Evolutionary conservation across 352 stramenopile species (phyloP).

Genomic region (Elongisporangium undulatum): DNA sequence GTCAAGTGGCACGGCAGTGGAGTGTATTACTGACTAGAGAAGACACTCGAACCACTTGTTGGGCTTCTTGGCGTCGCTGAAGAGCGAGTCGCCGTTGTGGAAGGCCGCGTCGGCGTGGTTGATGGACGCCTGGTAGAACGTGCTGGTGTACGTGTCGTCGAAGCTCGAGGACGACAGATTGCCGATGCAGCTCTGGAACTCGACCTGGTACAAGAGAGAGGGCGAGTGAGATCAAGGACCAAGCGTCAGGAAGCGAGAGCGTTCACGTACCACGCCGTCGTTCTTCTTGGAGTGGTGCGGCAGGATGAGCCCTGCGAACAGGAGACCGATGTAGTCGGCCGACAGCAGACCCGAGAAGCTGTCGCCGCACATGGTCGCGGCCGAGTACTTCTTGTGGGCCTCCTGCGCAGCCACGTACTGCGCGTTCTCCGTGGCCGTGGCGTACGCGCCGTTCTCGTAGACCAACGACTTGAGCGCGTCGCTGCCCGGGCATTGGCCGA

Average conservation of each 20-base stretch:
- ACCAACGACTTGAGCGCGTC: conserved; percentile 25
- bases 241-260: background rate
- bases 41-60: conserved; percentile 60
- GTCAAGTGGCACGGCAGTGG: background rate
- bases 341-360: conserved; percentile 33
- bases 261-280: conserved; percentile 38
- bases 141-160: conserved; percentile 21
- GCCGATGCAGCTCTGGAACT: conserved; percentile 52
- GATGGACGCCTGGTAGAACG: conserved; percentile 44
- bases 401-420: conserved; percentile 28
- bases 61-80: conserved; percentile 41
- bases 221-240: background rate
- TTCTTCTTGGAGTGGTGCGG: conserved; percentile 47
- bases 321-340: conserved; percentile 23
- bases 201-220: conserved; percentile 19
- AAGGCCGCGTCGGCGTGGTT: conserved; percentile 60
- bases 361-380: conserved; percentile 32
- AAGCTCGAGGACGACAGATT: conserved; percentile 32
- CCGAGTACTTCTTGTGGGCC: conserved; percentile 29
- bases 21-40: conserved; percentile 15
- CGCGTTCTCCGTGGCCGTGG: conserved; percentile 10
- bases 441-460: conserved; percentile 32
- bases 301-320: conserved; percentile 25
- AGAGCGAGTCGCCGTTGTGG: conserved; percentile 43
- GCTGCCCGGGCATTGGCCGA: conserved; percentile 39